Evolutionary conservation across 169 alveolate genomes (phyloP).

Genomic region (Babesia ovis): DNA sequence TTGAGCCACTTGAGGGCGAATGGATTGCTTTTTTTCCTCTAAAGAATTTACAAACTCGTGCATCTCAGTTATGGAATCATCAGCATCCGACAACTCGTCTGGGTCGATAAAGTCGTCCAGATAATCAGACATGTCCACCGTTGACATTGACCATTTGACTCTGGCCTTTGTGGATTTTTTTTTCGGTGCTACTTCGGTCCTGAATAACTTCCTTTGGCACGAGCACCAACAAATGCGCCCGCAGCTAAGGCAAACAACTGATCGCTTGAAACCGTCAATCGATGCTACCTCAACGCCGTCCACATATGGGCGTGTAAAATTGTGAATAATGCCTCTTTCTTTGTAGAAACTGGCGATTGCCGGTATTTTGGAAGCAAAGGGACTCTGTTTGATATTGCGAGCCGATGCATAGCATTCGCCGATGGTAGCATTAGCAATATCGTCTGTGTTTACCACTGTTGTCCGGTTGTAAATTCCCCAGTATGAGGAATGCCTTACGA

Average conservation of each 20-base stretch:
- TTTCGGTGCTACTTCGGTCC: background rate
- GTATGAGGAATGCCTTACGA: constrained; percentile 43
- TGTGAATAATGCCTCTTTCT: constrained; percentile 65
- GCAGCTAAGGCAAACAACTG: constrained; percentile 60
- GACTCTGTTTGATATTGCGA: background rate
- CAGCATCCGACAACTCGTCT: background rate
- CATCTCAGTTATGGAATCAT: constrained; percentile 17
- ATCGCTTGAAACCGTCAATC: constrained; percentile 41
- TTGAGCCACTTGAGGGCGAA: constrained; percentile 22
- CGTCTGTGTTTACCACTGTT: background rate
- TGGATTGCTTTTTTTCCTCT: constrained; percentile 11
- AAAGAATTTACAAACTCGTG: constrained; percentile 29
- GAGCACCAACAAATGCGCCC: constrained; percentile 61
- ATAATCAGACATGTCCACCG: background rate
- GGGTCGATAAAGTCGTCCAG: background rate
- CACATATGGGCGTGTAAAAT: constrained; percentile 59
- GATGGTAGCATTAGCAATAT: constrained; percentile 3
- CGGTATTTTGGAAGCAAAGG: background rate
- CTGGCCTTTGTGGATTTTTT: background rate
- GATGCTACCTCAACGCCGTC: constrained; percentile 9
- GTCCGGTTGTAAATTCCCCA: constrained; percentile 14
- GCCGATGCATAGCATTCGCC: constrained; percentile 19
- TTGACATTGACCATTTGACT: background rate
- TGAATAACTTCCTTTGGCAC: constrained; percentile 58
- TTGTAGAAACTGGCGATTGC: constrained; percentile 38